Conservation (phyloP, 2,329 filamentous ascomycete species). For the Fusarium mexicanum region DNA sequence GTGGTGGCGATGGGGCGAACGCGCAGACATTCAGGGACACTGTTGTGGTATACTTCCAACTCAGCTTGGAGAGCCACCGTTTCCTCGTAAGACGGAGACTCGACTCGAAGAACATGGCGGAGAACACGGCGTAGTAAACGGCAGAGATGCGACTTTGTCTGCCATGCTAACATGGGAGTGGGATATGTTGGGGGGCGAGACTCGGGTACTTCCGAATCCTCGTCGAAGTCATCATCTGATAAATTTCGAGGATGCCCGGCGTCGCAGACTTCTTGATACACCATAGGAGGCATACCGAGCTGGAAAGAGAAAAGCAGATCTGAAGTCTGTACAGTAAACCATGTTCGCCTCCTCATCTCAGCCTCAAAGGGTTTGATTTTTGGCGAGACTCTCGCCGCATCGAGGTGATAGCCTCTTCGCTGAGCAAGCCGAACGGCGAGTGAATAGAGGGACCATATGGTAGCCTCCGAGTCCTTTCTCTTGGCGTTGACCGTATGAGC, state of each 20-base stretch:
- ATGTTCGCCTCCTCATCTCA: slow-evolving; percentile 61
- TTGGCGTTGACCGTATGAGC: slow-evolving; percentile 55
- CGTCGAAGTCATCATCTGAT: slow-evolving; percentile 62
- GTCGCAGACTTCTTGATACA: slow-evolving; percentile 59
- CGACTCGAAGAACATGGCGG: slow-evolving; percentile 52
- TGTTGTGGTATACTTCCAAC: slow-evolving; percentile 49
- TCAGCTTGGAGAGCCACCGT: slow-evolving; percentile 52
- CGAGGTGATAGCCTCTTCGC: slow-evolving; percentile 62
- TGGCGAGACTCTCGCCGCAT: slow-evolving; percentile 53
- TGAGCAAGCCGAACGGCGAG: slow-evolving; percentile 60
- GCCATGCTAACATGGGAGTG: slow-evolving; percentile 55
- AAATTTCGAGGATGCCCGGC: slow-evolving; percentile 58
- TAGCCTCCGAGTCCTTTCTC: slow-evolving; percentile 53
- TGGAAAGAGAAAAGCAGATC: slow-evolving; percentile 62
- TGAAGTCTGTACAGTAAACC: slow-evolving; percentile 58
- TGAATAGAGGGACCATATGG: slow-evolving; percentile 59
- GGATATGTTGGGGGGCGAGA: slow-evolving; percentile 55
- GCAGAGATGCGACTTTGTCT: slow-evolving; percentile 55
- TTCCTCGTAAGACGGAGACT: slow-evolving; percentile 49
- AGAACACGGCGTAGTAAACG: slow-evolving; percentile 56
- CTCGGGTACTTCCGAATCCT: slow-evolving; percentile 54
- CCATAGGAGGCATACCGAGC: slow-evolving; percentile 62
- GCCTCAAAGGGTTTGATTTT: slow-evolving; percentile 59
- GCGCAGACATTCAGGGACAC: slow-evolving; percentile 53
- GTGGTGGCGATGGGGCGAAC: slow-evolving; percentile 54